Conservation (phyloP, 2,329 filamentous ascomycete species). For the Phyllosticta citribraziliensis region DNA sequence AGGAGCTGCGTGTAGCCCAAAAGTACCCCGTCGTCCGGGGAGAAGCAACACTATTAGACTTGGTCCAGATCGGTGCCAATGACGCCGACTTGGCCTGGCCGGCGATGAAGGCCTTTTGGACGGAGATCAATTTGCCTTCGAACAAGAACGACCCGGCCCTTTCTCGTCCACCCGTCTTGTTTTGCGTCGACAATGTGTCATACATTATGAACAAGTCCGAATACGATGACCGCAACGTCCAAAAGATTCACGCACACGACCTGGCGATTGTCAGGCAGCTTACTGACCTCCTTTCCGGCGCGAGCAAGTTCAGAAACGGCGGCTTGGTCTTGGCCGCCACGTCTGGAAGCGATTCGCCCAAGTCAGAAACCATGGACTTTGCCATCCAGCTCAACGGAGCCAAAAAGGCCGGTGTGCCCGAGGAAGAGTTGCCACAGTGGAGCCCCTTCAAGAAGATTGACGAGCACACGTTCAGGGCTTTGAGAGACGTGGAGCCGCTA, state of each 20-base stretch:
- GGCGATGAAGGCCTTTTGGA: constrained; percentile 71
- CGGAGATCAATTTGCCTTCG: constrained; percentile 55
- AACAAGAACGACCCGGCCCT: constrained; percentile 21
- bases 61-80: constrained; percentile 57
- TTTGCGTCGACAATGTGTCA: constrained; percentile 68
- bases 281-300: constrained; percentile 52
- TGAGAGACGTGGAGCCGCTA: constrained; percentile 38
- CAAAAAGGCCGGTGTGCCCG: constrained; percentile 19
- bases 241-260: constrained; percentile 77
- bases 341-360: constrained; percentile 59
- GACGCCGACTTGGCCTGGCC: constrained; percentile 72
- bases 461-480: constrained; percentile 38
- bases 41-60: constrained; percentile 52
- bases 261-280: constrained; percentile 68
- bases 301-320: constrained; percentile 53
- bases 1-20: constrained; percentile 39
- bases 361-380: constrained; percentile 57
- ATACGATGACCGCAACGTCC: constrained; percentile 63
- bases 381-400: constrained; percentile 46
- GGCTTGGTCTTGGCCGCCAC: constrained; percentile 69
- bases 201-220: constrained; percentile 71
- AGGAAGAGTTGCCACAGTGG: constrained; percentile 28
- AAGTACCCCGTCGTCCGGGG: constrained; percentile 50
- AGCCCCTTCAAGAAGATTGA: constrained; percentile 46
- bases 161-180: constrained; percentile 54